Conservation (phyloP, 805 yeast genomes). For the Ogataea kodamae region DNA sequence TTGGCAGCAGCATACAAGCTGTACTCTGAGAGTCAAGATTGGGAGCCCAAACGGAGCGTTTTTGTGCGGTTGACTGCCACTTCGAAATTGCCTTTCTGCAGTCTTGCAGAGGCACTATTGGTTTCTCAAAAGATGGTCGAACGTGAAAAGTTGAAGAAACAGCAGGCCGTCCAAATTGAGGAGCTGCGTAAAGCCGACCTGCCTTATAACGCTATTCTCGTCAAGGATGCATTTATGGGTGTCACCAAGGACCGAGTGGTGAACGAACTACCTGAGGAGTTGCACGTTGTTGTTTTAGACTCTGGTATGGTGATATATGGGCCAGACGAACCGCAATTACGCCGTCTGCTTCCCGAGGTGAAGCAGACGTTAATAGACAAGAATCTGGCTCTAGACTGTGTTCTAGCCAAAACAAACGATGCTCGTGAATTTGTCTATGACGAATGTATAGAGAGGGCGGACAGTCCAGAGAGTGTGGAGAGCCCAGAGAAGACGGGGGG, state of each 20-base stretch:
- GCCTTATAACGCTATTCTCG: constrained; percentile 49
- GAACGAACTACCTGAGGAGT: constrained; percentile 24
- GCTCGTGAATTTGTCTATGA: constrained; percentile 33
- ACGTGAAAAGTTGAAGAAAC: constrained; percentile 28
- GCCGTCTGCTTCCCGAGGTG: constrained; percentile 42
- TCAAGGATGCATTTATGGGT: constrained; percentile 53
- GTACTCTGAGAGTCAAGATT: constrained; percentile 72
- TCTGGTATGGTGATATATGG: constrained; percentile 41
- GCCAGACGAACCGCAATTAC: constrained; percentile 32
- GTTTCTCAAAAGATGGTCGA: constrained; percentile 32
- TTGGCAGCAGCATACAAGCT: constrained; percentile 57
- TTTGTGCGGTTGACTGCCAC: constrained; percentile 42
- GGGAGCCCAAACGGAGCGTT: constrained; percentile 75
- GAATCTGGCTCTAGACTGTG: constrained; percentile 49
- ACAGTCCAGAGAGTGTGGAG: too few relatives aligned
- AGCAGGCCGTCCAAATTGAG: constrained; percentile 26
- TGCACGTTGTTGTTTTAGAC: constrained; percentile 39
- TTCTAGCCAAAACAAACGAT: constrained; percentile 41
- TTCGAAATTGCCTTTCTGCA: constrained; percentile 39
- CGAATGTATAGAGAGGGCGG: too few relatives aligned
- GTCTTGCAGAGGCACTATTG: constrained; percentile 43
- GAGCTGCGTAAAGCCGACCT: constrained; percentile 22
- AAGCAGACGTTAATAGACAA: constrained; percentile 32
- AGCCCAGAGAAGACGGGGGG: not conserved
- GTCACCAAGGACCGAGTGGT: constrained; percentile 45